Evolutionary conservation across 1,284 basidiomycete genomes (phyloP).

Genomic region (Ustilago cynodontis): DNA sequence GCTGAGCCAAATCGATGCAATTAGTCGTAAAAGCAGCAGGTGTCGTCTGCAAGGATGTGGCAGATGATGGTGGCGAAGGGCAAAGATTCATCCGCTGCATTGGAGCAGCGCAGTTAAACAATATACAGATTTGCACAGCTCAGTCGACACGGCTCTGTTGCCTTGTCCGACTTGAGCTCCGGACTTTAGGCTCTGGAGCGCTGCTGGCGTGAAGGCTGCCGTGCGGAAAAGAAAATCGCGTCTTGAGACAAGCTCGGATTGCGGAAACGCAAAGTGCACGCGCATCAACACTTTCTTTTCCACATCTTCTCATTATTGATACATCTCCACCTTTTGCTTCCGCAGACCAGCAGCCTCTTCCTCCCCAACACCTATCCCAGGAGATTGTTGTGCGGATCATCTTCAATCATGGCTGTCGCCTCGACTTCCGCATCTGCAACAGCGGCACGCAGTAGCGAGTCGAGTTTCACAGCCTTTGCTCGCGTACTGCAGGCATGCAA

Average conservation of each 20-base stretch:
- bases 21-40: conserved; percentile 26
- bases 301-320: conserved; percentile 3
- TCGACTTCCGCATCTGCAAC: conserved; percentile 32
- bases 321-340: neutral
- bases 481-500: conserved; percentile 53
- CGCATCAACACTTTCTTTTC: conserved; percentile 36
- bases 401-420: conserved; percentile 30
- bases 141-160: neutral
- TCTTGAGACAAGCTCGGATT: conserved; percentile 23
- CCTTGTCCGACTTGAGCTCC: neutral
- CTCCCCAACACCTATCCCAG: no score
- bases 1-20: conserved; percentile 21
- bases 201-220: conserved; percentile 4
- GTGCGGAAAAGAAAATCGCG: conserved; percentile 26
- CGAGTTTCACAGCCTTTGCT: conserved; percentile 62
- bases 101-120: conserved; percentile 14
- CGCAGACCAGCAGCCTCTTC: no score
- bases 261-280: conserved; percentile 28
- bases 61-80: conserved; percentile 59
- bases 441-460: conserved; percentile 27
- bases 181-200: neutral
- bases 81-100: conserved; percentile 13
- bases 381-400: no score
- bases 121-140: conserved; percentile 21
- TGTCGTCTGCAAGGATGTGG: conserved; percentile 42